Evolutionary conservation across 2,329 filamentous ascomycete genomes (phyloP), one percentile per base, ranked within the genome.

Genomic region (Epichloe sp.): DNA sequence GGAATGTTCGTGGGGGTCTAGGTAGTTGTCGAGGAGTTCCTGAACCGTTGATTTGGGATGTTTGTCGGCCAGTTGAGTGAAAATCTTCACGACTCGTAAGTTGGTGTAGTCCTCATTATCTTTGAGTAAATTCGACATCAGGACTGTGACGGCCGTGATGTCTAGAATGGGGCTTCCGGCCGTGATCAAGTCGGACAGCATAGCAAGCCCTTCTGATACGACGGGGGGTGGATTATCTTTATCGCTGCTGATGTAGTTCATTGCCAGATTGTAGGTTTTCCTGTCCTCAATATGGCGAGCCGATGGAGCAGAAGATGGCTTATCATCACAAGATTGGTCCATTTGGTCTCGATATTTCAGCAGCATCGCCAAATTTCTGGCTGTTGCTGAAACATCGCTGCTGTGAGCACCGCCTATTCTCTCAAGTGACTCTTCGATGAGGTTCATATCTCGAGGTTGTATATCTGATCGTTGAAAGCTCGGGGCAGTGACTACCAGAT

Each of bases 101-200:
- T 85, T 84, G 54, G 88, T 81, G 60, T 83, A 89, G 51, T 86
- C 83, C 51, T 88, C 85, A 5, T 74, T 70, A 47, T 86, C 82
- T 53, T 76, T 74, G 1, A 88, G 68, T 0, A 87, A 71, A 10
- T 76, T 79, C 1, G 80, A 79, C 49, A 88, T 70, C 1, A 86
- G 71, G 5, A 83, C 76, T 0, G 84, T 69, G 3, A 80, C 71
- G 1, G 80, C 76, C 0, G 79, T 79, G n/a, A 88, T 74, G 59
- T 88, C 83, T 15, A 88, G 63, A 10, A 83, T 69, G 0, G 80
- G 65, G 42, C 79, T 79, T 40, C 71, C 68, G 0, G 74, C 64
- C 23, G 71, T 56, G 40, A 88, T 75, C 8, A 88, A 69, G 3
- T 63, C 65, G 0, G 78, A 77, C 11, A 86, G 63, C 2, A 86